Evolutionary conservation across 345 rosid genomes (phyloP).

Genomic region (Murraya paniculata): DNA sequence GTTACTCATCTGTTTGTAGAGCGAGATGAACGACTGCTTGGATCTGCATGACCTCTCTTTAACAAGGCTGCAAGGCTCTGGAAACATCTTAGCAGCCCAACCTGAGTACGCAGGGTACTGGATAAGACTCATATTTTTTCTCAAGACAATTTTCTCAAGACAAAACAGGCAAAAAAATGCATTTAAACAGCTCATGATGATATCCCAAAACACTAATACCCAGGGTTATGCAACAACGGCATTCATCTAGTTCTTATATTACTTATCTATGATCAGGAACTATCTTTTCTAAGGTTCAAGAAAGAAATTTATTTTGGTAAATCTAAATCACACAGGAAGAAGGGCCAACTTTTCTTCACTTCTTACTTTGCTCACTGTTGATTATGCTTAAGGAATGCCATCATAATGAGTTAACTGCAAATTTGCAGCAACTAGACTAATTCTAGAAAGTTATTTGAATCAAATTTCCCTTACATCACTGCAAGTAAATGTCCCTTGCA

Average conservation of each 20-base stretch:
- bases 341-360: not conserved
- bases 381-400: not conserved
- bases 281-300: not conserved
- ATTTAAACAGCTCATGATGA: not conserved
- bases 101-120: conserved; percentile 29
- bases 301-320: not conserved
- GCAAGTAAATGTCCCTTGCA: not conserved
- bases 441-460: not conserved
- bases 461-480: not conserved
- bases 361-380: not conserved
- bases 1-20: conserved; percentile 38
- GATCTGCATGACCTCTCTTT: conserved; percentile 48
- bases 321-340: not conserved
- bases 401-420: not conserved
- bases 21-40: conserved; percentile 54
- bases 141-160: not conserved
- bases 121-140: not conserved
- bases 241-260: not conserved
- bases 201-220: not conserved
- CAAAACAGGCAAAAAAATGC: not conserved
- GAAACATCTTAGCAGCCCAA: conserved; percentile 48
- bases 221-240: not conserved
- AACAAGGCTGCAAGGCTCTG: conserved; percentile 37
- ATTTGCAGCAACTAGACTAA: not conserved
- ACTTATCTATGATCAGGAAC: not conserved